phyloP scores from a whole-genome alignment of 2,329 filamentous ascomycete genomes.

The Ploettnerulaceae sp. region DNA sequence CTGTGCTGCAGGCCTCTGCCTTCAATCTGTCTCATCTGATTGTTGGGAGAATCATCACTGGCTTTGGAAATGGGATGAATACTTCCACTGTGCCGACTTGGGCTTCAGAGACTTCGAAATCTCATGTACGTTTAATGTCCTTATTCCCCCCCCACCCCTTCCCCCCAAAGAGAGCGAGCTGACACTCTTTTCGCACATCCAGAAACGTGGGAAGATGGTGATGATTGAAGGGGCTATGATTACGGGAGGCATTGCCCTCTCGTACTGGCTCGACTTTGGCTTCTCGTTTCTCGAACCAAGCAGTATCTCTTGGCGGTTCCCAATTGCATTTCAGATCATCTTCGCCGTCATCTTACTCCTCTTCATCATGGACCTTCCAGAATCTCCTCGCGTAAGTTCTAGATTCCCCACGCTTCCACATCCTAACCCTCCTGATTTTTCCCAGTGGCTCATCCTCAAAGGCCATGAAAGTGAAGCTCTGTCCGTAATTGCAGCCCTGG shows the following conservation, averaged over 20 bases:
- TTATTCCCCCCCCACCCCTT: background rate
- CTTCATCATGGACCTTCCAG: conserved; percentile 49
- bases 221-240: conserved; percentile 57
- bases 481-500: conserved; percentile 40
- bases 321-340: conserved; percentile 52
- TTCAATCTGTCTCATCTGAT: conserved; percentile 50
- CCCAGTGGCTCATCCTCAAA: conserved; percentile 41
- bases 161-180: too few relatives aligned
- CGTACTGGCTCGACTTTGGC: conserved; percentile 58
- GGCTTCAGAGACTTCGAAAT: conserved; percentile 55
- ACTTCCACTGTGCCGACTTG: conserved; percentile 50
- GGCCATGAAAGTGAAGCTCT: conserved; percentile 41
- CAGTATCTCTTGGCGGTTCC: conserved; percentile 55
- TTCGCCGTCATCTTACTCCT: conserved; percentile 55
- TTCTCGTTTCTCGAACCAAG: conserved; percentile 46
- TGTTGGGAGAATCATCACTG: conserved; percentile 45
- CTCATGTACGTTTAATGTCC: conserved; percentile 35
- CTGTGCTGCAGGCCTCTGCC: conserved; percentile 39
- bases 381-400: conserved; percentile 38
- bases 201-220: conserved; percentile 53
- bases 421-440: background rate
- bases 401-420: background rate
- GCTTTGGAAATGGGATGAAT: conserved; percentile 47
- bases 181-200: too few relatives aligned
- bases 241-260: conserved; percentile 51